Evolutionary conservation across 225 moss, liverwort and hornwort species (phyloP).

Genomic region (Lunularia cruciata): DNA sequence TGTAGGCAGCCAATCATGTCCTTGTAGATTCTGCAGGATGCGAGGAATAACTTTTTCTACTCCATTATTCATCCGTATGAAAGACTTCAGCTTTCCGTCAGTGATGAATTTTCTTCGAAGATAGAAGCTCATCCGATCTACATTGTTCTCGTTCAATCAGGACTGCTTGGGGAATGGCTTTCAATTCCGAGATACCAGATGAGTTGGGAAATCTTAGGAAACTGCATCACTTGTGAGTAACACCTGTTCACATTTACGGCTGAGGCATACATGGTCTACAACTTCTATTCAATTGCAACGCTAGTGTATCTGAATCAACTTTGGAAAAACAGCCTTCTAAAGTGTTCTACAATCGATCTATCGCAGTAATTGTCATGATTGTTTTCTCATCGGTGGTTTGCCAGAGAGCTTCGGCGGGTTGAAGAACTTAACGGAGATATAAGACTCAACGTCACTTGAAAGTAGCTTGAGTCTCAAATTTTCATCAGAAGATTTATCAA

Average conservation of each 20-base stretch:
- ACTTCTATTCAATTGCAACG: not conserved
- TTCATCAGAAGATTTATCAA: too few species aligned
- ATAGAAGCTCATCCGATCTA: not conserved
- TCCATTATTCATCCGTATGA: not conserved
- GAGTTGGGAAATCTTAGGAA: slow-evolving; percentile 24
- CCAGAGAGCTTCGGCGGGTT: slow-evolving; percentile 25
- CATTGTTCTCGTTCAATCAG: slow-evolving; percentile 1
- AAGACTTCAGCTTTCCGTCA: not conserved
- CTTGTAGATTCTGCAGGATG: not conserved
- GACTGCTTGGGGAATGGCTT: slow-evolving; percentile 18
- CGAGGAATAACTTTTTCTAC: not conserved
- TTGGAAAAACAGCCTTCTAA: too few species aligned
- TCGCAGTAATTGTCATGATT: slow-evolving; percentile 29
- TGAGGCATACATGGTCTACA: not conserved
- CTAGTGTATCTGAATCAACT: not conserved
- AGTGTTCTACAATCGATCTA: not conserved
- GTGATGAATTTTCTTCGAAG: not conserved
- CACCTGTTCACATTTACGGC: not conserved
- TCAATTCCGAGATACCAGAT: slow-evolving; percentile 9
- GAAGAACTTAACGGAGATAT: slow-evolving; percentile 17
- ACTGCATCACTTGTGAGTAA: slow-evolving; percentile 39
- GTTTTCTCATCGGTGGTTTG: slow-evolving; percentile 22
- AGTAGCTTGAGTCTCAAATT: too few species aligned
- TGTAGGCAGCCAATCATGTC: not conserved
- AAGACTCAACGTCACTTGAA: slow-evolving; percentile 1